These are phyloP conservation scores for Cyberlindnera subsufficiens DNA, from an alignment of 805 yeast species.

Conservation along the genomic window DNA sequence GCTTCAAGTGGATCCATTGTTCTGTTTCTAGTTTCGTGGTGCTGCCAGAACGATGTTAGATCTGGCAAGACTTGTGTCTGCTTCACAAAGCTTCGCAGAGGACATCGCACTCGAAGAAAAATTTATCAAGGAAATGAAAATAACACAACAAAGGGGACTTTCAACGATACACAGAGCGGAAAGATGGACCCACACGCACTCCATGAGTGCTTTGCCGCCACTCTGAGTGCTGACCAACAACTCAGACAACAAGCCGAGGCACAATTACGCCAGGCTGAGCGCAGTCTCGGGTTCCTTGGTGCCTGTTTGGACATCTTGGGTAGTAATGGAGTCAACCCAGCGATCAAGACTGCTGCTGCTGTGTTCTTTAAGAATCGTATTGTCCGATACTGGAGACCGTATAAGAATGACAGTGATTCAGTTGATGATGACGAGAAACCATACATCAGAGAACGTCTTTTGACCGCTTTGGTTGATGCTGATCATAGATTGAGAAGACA, in stretches of 20 bases:
- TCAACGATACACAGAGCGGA: background rate
- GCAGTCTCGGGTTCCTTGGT: slow-evolving; percentile 66
- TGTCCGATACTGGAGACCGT: slow-evolving; percentile 50
- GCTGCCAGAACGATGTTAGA: too few species aligned
- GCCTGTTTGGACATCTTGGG: slow-evolving; percentile 76
- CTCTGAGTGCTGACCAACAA: slow-evolving; percentile 60
- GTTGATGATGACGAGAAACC: slow-evolving; percentile 73
- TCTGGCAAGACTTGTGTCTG: too few species aligned
- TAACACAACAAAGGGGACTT: background rate
- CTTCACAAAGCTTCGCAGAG: background rate
- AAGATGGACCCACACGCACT: slow-evolving; percentile 64
- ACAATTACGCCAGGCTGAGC: slow-evolving; percentile 52
- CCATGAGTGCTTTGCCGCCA: slow-evolving; percentile 73
- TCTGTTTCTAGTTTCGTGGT: background rate
- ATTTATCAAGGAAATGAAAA: background rate
- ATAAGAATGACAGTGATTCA: slow-evolving; percentile 25
- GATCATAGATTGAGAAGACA: slow-evolving; percentile 35
- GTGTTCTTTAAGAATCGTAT: slow-evolving; percentile 78
- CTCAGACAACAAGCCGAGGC: slow-evolving; percentile 65
- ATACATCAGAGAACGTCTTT: slow-evolving; percentile 59
- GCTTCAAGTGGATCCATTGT: background rate
- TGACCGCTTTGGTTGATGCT: slow-evolving; percentile 54
- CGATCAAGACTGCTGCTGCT: slow-evolving; percentile 66
- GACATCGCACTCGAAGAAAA: background rate
- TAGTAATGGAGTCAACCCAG: slow-evolving; percentile 42